Percentiles rank a stretch among this genome's conserved stretches.
phyloP scores from a whole-genome alignment of 164 flowering plant species.

The Liriodendron chinense region DNA sequence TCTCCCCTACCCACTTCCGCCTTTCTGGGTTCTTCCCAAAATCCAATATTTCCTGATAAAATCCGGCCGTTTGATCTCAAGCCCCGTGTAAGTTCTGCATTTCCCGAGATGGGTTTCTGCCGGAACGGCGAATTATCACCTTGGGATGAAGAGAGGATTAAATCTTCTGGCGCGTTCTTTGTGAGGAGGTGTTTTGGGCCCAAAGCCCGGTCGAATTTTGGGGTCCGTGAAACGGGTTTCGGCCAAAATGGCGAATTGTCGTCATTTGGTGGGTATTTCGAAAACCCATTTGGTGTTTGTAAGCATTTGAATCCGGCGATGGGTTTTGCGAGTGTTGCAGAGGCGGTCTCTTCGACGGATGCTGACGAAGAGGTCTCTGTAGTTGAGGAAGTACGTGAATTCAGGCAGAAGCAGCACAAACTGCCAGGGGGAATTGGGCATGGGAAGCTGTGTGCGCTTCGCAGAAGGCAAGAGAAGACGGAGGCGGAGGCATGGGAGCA shows the following conservation, averaged over 20 bases:
- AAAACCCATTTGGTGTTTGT: conserved; percentile 19
- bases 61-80: conserved; percentile 9
- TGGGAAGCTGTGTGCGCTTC: conserved; percentile 37
- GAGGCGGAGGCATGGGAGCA: conserved; percentile 93
- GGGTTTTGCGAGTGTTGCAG: conserved; percentile 63
- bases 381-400: conserved; percentile 44
- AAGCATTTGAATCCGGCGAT: conserved; percentile 22
- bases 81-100: not conserved
- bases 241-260: conserved; percentile 21
- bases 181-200: conserved; percentile 18
- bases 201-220: conserved; percentile 8
- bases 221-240: conserved; percentile 27
- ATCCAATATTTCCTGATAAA: conserved; percentile 14
- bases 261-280: conserved; percentile 15
- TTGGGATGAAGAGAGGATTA: conserved; percentile 14
- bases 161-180: conserved; percentile 24
- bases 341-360: conserved; percentile 48
- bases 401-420: conserved; percentile 22
- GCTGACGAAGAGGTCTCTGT: conserved; percentile 50
- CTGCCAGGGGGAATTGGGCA: conserved; percentile 29
- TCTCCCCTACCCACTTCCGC: conserved; percentile 6
- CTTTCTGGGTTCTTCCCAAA: conserved; percentile 6
- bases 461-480: conserved; percentile 72
- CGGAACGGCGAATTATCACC: conserved; percentile 7
- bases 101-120: conserved; percentile 6